Base-by-base conservation (phyloP, 179 eudicot species). In the Camellia oleifera region DNA sequence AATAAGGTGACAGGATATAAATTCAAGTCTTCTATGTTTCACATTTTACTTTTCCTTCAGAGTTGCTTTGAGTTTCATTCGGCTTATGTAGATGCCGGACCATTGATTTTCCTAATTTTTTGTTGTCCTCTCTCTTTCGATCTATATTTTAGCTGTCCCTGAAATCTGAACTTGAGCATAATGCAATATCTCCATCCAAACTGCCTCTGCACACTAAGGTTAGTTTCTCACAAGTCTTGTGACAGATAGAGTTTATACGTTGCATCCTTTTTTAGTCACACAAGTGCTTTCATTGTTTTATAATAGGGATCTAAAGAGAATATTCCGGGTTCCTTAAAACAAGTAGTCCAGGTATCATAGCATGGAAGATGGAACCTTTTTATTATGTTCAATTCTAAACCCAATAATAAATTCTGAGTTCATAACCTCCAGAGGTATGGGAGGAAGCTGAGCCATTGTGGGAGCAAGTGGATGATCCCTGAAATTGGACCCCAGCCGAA, bases 121-220 rank as follows among this genome's bases (percentile, higher is more conserved):
- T 69, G 50, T 44, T 46, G 3, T 72, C 20, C 20, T 17, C 20
- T 46, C 56, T 48, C 52, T 76, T 80, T 60, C 0, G 4, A 52
- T 46, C 45, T 45, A 67, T 40, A 66, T 60, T 56, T 48, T 88
- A 93, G 97, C 77, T 93, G 72, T 90, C 93, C 72, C 84, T 93
- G 64, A 78, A 79, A 82, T 84, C 91, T 63, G 82, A 80, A 84
- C 76, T 76, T 26, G 85, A 87, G 68, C 58, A 66, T 10, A 54
- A 76, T 73, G 57, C 48, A 5, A 23, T 54, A 69, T 77, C 85
- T 72, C 86, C 76, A 71, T 50, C 87, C 72, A 83, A 88, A 74
- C 80, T 57, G 13, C 73, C 73, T 66, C 70, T 48, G 56, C 72
- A 80, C 26, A 54, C 72, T 4, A 85, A 88, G 92, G 94, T 90